phyloP scores from a whole-genome alignment of 441 rosid genomes.

The Erodium moschatum region DNA sequence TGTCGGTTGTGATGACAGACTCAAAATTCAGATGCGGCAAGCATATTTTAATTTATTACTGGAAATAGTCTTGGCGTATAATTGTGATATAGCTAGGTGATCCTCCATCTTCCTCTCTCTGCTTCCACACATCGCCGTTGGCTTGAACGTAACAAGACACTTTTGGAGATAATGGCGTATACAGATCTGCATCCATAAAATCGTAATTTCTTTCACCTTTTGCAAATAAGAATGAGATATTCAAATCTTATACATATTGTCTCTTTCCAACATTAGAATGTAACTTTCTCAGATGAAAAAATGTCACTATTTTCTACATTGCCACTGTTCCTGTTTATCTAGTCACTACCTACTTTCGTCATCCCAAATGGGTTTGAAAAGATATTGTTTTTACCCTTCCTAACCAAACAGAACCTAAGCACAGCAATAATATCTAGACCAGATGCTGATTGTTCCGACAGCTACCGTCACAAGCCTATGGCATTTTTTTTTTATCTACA shows the following conservation, averaged over 20 bases:
- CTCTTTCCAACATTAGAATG: background rate
- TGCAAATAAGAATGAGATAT: background rate
- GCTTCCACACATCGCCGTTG: slow-evolving; percentile 43
- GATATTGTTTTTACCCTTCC: background rate
- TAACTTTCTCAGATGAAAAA: background rate
- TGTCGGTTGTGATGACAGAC: background rate
- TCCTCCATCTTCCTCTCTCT: slow-evolving; percentile 43
- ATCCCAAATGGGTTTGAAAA: background rate
- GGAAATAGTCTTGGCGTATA: slow-evolving; percentile 46
- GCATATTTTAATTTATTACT: slow-evolving; percentile 18
- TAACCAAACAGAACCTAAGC: background rate
- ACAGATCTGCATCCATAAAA: slow-evolving; percentile 38
- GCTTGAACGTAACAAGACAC: slow-evolving; percentile 56
- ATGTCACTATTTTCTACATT: background rate
- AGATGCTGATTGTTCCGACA: no score
- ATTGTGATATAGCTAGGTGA: slow-evolving; percentile 29
- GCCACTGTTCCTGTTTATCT: background rate
- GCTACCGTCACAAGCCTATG: no score
- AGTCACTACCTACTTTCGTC: background rate
- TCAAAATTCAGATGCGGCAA: slow-evolving; percentile 7
- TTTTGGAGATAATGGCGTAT: slow-evolving; percentile 48
- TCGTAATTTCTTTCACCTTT: background rate
- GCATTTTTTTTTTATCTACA: no score
- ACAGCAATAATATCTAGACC: background rate
- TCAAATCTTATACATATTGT: no score